phyloP scores from a whole-genome alignment of 257 asterid genomes.

The Petunia secreta region DNA sequence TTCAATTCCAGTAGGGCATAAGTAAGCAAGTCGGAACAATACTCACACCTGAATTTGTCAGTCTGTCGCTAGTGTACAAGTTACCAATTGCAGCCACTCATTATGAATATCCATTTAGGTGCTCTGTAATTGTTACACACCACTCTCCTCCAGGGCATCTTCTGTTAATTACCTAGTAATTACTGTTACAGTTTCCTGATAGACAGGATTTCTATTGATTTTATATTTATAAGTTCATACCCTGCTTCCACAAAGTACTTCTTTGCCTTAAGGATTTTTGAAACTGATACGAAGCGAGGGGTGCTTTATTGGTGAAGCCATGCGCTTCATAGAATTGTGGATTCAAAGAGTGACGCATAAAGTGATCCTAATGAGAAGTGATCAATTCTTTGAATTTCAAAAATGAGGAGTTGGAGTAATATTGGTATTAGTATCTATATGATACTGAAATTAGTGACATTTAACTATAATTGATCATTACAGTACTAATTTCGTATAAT shows the following conservation, averaged over 20 bases:
- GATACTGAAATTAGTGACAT: too few relatives aligned
- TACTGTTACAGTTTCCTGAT: neutral
- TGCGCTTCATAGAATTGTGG: too few relatives aligned
- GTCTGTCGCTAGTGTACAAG: neutral
- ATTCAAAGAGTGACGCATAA: too few relatives aligned
- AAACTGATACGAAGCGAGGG: neutral
- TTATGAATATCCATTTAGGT: slow-evolving; percentile 4
- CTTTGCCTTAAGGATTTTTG: neutral
- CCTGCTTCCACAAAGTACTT: neutral
- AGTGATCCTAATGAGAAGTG: too few relatives aligned
- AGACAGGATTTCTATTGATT: neutral
- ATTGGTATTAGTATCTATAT: too few relatives aligned
- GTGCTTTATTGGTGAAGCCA: too few relatives aligned
- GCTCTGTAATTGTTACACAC: neutral
- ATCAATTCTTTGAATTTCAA: too few relatives aligned
- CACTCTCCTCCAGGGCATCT: neutral
- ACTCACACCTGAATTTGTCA: neutral
- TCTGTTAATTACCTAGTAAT: slow-evolving; percentile 8
- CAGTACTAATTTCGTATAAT: too few relatives aligned
- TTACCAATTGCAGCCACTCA: neutral
- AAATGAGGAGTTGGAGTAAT: too few relatives aligned
- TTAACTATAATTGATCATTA: too few relatives aligned
- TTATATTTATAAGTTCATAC: neutral
- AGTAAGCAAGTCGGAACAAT: neutral
- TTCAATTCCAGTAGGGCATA: neutral